These are phyloP conservation scores for Phytophthora meadii DNA, from an alignment of 352 stramenopile species.

Conservation along the genomic window DNA sequence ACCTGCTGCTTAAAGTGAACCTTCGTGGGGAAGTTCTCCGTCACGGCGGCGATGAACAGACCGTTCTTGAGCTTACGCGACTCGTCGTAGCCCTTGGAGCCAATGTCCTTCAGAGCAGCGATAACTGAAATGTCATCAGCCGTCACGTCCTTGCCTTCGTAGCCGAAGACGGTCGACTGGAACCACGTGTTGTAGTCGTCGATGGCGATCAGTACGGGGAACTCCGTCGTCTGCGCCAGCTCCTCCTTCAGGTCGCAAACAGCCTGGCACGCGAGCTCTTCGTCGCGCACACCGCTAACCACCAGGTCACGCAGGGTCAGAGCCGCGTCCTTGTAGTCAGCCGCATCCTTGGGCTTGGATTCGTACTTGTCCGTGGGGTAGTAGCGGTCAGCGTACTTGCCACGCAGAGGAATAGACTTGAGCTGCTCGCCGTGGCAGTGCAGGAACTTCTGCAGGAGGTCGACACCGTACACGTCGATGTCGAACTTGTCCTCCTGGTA, in stretches of 20 bases:
- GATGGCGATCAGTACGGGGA: slow-evolving; percentile 85
- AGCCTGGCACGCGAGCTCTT: slow-evolving; percentile 81
- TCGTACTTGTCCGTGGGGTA: slow-evolving; percentile 72
- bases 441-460: slow-evolving; percentile 83
- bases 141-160: slow-evolving; percentile 78
- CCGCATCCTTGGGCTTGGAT: slow-evolving; percentile 74
- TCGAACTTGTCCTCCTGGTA: slow-evolving; percentile 86
- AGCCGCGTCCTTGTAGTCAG: slow-evolving; percentile 58
- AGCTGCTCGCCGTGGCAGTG: slow-evolving; percentile 82
- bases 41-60: slow-evolving; percentile 81
- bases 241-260: slow-evolving; percentile 85
- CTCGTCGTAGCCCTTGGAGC: slow-evolving; percentile 60
- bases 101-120: slow-evolving; percentile 76
- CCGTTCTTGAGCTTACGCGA: slow-evolving; percentile 80
- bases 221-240: slow-evolving; percentile 81
- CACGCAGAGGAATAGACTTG: slow-evolving; percentile 61
- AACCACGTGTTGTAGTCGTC: slow-evolving; percentile 93
- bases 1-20: slow-evolving; percentile 85
- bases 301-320: slow-evolving; percentile 84
- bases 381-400: slow-evolving; percentile 80
- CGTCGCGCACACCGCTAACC: slow-evolving; percentile 80
- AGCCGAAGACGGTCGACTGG: slow-evolving; percentile 86
- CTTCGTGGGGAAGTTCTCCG: slow-evolving; percentile 85
- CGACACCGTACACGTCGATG: slow-evolving; percentile 83
- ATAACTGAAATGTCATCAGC: slow-evolving; percentile 86